Evolutionary conservation across 345 rosid species (phyloP).

Genomic region (Brassica incana): DNA sequence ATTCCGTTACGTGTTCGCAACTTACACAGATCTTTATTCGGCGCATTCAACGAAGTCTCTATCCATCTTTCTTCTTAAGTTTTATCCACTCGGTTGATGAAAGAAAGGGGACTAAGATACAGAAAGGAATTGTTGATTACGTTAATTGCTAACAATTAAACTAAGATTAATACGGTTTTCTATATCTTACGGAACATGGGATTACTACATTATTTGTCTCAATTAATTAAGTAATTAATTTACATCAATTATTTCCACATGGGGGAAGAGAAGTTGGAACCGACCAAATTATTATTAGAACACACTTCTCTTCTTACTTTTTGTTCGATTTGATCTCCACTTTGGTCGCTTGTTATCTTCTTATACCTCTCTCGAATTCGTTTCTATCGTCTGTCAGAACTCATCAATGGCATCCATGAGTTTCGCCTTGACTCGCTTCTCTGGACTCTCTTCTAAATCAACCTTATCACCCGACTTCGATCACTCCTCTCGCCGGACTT

Average conservation of each 20-base stretch:
- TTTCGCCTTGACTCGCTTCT: constrained; percentile 51
- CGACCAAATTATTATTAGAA: constrained; percentile 24
- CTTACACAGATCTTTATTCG: background rate
- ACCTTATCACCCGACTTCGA: constrained; percentile 41
- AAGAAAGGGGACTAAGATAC: background rate
- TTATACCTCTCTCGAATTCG: background rate
- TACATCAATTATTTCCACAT: constrained; percentile 27
- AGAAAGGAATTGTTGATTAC: background rate
- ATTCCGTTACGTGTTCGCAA: constrained; percentile 32
- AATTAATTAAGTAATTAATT: background rate
- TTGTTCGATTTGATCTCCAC: background rate
- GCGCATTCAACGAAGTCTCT: background rate
- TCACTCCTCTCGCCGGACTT: constrained; percentile 36
- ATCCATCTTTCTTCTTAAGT: background rate
- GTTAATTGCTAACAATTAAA: background rate
- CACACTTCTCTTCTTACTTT: constrained; percentile 2
- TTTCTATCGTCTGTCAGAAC: background rate
- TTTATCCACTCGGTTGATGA: constrained; percentile 11
- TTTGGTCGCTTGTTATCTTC: constrained; percentile 11
- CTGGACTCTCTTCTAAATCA: constrained; percentile 34
- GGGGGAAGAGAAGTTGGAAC: constrained; percentile 14
- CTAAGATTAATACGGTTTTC: background rate
- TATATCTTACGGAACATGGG: background rate
- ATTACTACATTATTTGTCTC: background rate
- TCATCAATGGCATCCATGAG: constrained; percentile 57